A percentile compares a stretch with the other conserved stretches of the same genome.
Evolutionary conservation across 2,329 filamentous ascomycete genomes (phyloP).

Genomic region (Aspergillus flavus): DNA sequence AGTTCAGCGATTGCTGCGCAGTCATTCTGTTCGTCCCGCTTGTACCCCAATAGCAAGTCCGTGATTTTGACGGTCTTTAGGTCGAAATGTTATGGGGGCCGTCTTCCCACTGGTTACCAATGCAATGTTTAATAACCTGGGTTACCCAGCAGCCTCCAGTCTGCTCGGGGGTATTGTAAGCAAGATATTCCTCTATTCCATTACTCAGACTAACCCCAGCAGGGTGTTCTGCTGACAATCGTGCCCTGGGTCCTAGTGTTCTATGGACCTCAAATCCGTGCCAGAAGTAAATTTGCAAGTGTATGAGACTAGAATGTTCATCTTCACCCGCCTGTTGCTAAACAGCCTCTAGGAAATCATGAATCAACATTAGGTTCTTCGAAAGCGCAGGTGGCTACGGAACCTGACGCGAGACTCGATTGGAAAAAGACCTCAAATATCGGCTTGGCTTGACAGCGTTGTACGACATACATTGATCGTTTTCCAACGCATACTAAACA

Average conservation of each 20-base stretch:
- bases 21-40: conserved; percentile 61
- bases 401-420: neutral
- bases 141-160: conserved; percentile 68
- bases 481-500: neutral
- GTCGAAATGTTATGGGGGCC: conserved; percentile 77
- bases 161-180: conserved; percentile 71
- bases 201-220: conserved; percentile 2
- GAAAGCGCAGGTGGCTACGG: neutral
- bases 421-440: neutral
- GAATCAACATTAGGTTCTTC: conserved; percentile 13
- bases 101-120: conserved; percentile 74
- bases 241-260: conserved; percentile 83
- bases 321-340: neutral
- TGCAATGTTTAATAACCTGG: conserved; percentile 69
- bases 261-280: conserved; percentile 72
- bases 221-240: conserved; percentile 62
- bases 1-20: conserved; percentile 81
- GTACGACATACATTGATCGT: neutral
- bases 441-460: neutral
- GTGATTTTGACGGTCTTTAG: conserved; percentile 11
- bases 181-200: neutral
- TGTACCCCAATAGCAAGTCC: neutral
- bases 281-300: conserved; percentile 74
- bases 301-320: conserved; percentile 39
- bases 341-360: conserved; percentile 20